Percentiles rank a stretch among this genome's conserved stretches.
Conservation (phyloP, 164 flowering plant species). For the Hamamelis virginiana region DNA sequence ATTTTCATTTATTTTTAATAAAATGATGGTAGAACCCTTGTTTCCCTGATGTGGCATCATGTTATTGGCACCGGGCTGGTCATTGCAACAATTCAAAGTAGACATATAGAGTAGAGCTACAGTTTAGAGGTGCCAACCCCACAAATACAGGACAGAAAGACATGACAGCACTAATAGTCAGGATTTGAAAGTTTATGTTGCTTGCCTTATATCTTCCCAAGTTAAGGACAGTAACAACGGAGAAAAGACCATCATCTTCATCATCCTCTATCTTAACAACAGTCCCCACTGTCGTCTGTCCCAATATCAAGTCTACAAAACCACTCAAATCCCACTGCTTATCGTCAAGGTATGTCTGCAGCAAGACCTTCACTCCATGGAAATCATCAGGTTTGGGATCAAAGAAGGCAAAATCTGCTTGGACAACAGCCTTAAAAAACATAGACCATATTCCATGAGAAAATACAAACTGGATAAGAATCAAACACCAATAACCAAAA, state of each 20-base stretch:
- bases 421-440: constrained; percentile 53
- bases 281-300: constrained; percentile 95
- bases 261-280: constrained; percentile 75
- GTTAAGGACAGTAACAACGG: constrained; percentile 68
- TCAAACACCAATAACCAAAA: not conserved
- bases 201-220: constrained; percentile 79
- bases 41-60: not conserved
- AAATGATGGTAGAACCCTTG: not conserved
- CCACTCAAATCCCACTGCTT: constrained; percentile 81
- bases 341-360: constrained; percentile 73
- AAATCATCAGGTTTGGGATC: constrained; percentile 87
- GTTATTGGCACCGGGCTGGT: not conserved
- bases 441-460: not conserved
- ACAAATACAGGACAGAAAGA: not conserved
- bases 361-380: constrained; percentile 81
- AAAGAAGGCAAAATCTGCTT: constrained; percentile 91
- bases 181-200: not conserved
- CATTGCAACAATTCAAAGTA: not conserved
- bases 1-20: not conserved
- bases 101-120: not conserved
- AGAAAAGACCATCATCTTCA: constrained; percentile 69
- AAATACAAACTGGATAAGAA: not conserved
- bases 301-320: constrained; percentile 82
- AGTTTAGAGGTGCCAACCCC: not conserved
- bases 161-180: not conserved